phyloP scores from a whole-genome alignment of 306 rosid species.

The Lupinus albus region DNA sequence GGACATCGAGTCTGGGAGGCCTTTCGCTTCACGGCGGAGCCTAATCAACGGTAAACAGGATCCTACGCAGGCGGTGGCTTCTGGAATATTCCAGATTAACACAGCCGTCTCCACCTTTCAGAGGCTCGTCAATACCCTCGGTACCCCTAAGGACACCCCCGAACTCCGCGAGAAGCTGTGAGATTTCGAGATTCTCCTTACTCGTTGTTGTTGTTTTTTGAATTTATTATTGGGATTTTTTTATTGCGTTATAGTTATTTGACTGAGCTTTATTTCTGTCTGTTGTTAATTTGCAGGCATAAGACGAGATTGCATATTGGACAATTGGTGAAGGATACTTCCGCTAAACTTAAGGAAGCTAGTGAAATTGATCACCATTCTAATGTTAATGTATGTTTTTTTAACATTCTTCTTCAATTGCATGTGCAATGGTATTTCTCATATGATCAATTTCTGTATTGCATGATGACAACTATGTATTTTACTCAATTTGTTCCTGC shows the following conservation, averaged over 20 bases:
- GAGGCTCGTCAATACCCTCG: constrained; percentile 92
- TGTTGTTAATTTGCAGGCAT: constrained; percentile 60
- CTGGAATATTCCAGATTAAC: constrained; percentile 97
- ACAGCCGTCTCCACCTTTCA: constrained; percentile 93
- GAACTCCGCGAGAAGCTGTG: constrained; percentile 95
- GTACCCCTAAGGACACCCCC: constrained; percentile 96
- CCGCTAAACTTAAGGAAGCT: constrained; percentile 88
- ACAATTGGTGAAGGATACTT: constrained; percentile 92
- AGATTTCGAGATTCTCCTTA: constrained; percentile 31
- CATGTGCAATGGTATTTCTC: not conserved
- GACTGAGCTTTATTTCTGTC: constrained; percentile 21
- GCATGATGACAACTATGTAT: not conserved
- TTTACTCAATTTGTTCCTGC: constrained; percentile 6
- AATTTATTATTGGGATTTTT: too few relatives aligned
- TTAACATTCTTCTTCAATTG: constrained; percentile 5
- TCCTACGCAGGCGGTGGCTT: constrained; percentile 91
- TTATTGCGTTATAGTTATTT: not conserved
- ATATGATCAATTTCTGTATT: not conserved
- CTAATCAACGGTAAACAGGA: constrained; percentile 70
- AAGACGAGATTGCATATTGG: constrained; percentile 92
- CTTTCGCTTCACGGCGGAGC: constrained; percentile 63
- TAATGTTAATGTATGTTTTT: constrained; percentile 67
- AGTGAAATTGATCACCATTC: constrained; percentile 83
- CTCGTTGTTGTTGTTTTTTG: too few relatives aligned
- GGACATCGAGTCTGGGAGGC: constrained; percentile 82